Percentiles rank a stretch among this genome's conserved stretches.
These are phyloP conservation scores for Lentinula novae-zelandiae DNA, from an alignment of 1,284 basidiomycete species.

Conservation along the genomic window DNA sequence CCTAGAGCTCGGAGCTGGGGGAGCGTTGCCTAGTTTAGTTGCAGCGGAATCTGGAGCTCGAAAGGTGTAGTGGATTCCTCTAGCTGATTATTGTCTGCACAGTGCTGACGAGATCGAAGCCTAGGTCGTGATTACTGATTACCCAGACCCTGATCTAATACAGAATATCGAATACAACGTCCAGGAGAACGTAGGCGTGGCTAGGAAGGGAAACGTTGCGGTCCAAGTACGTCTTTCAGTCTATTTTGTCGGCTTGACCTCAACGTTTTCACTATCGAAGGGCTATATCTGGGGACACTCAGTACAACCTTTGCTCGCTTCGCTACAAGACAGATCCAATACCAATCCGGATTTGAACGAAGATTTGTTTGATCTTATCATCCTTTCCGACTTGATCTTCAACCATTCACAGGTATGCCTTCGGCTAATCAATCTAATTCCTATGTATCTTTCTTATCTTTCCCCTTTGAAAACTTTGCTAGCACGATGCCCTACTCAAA, in stretches of 20 bases:
- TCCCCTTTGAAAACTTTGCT: neutral
- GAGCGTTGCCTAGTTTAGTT: constrained; percentile 82
- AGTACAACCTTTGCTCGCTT: constrained; percentile 47
- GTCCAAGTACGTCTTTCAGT: constrained; percentile 41
- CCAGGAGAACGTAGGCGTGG: constrained; percentile 44
- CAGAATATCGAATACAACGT: constrained; percentile 79
- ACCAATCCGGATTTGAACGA: neutral
- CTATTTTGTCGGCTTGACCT: neutral
- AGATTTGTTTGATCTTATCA: constrained; percentile 71
- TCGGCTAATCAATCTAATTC: neutral
- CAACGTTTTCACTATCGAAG: constrained; percentile 30
- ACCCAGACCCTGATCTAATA: constrained; percentile 81
- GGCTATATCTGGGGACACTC: constrained; percentile 92
- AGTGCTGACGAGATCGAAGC: neutral
- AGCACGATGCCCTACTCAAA: constrained; percentile 82
- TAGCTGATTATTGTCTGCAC: neutral
- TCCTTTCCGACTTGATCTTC: constrained; percentile 91
- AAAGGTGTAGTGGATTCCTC: constrained; percentile 35
- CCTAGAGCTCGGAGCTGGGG: constrained; percentile 92
- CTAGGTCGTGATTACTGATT: constrained; percentile 86
- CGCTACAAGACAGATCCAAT: constrained; percentile 24
- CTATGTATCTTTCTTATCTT: neutral
- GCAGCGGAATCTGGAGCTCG: constrained; percentile 65
- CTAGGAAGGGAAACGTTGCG: constrained; percentile 29
- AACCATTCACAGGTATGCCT: constrained; percentile 72